A percentile compares a stretch with the other conserved stretches of the same genome.
Evolutionary conservation across 2,329 filamentous ascomycete genomes (phyloP).

Genomic region (Calonectria naviculata): DNA sequence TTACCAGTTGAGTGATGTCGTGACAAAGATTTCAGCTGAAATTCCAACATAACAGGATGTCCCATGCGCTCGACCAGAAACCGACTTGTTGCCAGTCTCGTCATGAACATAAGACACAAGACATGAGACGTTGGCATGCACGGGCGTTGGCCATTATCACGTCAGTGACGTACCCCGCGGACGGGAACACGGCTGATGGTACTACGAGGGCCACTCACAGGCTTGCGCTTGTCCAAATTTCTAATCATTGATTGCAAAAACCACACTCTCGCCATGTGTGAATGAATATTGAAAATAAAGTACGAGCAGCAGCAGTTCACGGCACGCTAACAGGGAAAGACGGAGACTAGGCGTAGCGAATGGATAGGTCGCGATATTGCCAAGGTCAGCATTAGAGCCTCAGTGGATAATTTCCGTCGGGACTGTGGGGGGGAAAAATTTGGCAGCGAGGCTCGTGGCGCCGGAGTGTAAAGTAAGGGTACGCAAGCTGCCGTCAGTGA

Average conservation of each 20-base stretch:
- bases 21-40: not conserved
- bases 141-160: not conserved
- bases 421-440: not conserved
- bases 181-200: not conserved
- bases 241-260: not conserved
- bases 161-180: constrained; percentile 1
- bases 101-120: not conserved
- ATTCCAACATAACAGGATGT: not conserved
- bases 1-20: not conserved
- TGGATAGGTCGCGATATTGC: constrained; percentile 9
- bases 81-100: not conserved
- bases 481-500: constrained; percentile 38
- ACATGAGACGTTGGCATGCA: not conserved
- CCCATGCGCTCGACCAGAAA: not conserved
- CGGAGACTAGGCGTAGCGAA: not conserved
- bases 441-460: not conserved
- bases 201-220: not conserved
- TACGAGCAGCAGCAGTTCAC: not conserved
- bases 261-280: not conserved
- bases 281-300: not conserved
- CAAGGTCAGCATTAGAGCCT: constrained; percentile 21
- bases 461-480: constrained; percentile 10
- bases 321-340: not conserved
- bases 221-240: not conserved
- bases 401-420: constrained; percentile 10